Evolutionary conservation across 2,329 filamentous ascomycete species (phyloP), one percentile per base, ranked within the genome.

Genomic region (Torrubiellomyces zombiae): DNA sequence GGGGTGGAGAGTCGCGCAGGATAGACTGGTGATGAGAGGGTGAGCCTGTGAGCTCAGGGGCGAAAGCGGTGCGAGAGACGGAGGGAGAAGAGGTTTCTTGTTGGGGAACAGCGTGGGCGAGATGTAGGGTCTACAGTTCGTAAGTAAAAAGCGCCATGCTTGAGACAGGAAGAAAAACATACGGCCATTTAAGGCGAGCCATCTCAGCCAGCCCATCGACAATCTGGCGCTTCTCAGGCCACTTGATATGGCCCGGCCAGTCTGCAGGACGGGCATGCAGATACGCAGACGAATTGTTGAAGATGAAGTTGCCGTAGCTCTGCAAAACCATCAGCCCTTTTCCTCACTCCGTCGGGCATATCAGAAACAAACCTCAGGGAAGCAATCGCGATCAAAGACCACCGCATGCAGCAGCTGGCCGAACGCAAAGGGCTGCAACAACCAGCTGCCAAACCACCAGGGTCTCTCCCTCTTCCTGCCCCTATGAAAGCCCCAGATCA

Each of bases 1-100:
- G 0, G 86, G 85, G 45, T 98, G 86, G 3, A 95, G 68, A 2
- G 86, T 65, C 1, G 86, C 86, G 52, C 89, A 98, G 21, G 82
- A 86, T 12, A 94, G 68, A 14, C 74, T 76, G 7, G 68, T 74
- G 46, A 92, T 86, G 20, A 82, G 71, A 2, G 86, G 86, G 43
- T 95, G 86, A 0, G 86, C 86, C 15, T 77, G 68, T 2, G 77
- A 74, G 2, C 81, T 82, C 27, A 95, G 69, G 1, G 83, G 79
- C 0, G 75, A 63, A 28, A 94, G 74, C 9, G 65, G 55, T 13
- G 60, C 45, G n/a, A 92, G 63, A 4, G 72, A 58, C 4, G 64
- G 44, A 0, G 78, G 70, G 0, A 91, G 67, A 2, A 67, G 70
- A n/a, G n/a, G n/a, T 23, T 66, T 63, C 38, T 71, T 70, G 32